A percentile compares a stretch with the other conserved stretches of the same genome.
phyloP scores from a whole-genome alignment of 371 early-diverging fungal species.

The Mortierella sp. region DNA sequence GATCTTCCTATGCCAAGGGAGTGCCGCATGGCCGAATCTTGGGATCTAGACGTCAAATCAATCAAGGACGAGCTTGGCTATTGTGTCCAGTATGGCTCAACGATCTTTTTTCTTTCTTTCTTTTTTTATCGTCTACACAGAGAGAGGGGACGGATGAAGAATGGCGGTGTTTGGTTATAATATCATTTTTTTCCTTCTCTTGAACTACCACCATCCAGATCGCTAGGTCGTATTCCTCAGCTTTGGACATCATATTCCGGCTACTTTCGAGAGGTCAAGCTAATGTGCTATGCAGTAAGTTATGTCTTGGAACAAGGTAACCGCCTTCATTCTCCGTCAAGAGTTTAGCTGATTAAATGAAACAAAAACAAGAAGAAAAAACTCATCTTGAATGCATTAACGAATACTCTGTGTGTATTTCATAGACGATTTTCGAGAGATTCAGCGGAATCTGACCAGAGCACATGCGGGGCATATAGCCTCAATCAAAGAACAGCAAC shows the following conservation, averaged over 20 bases:
- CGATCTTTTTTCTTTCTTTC: no score
- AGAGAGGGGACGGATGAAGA: no score
- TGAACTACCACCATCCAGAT: constrained; percentile 3
- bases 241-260: constrained; percentile 52
- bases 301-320: constrained; percentile 39
- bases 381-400: neutral
- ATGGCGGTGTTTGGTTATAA: neutral
- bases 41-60: neutral
- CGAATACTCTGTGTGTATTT: neutral
- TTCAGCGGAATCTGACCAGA: constrained; percentile 26
- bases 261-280: constrained; percentile 38
- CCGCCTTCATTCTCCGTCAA: neutral
- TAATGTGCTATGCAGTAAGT: constrained; percentile 39
- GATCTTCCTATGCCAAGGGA: constrained; percentile 36
- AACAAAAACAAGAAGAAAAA: neutral
- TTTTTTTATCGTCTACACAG: no score
- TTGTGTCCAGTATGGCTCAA: constrained; percentile 29
- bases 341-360: neutral
- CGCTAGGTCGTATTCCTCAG: constrained; percentile 36
- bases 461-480: constrained; percentile 21
- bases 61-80: constrained; percentile 2
- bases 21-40: constrained; percentile 12
- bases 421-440: constrained; percentile 21
- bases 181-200: neutral
- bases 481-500: constrained; percentile 17